phyloP scores from a whole-genome alignment of 2,329 filamentous ascomycete species.

The Xylariaceae sp. region DNA sequence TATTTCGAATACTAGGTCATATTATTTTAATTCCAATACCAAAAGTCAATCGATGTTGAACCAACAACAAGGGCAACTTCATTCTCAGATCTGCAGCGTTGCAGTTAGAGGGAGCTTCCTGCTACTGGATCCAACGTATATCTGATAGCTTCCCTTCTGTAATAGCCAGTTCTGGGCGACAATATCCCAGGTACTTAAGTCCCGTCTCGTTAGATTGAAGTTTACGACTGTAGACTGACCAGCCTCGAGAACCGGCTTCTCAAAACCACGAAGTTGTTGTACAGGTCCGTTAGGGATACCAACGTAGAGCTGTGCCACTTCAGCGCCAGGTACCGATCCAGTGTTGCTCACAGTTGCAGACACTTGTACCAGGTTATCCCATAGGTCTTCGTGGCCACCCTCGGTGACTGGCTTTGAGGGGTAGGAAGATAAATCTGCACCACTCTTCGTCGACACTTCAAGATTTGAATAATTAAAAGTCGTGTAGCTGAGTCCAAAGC shows the following conservation, averaged over 20 bases:
- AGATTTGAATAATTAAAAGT: slow-evolving; percentile 64
- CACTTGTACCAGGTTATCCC: slow-evolving; percentile 54
- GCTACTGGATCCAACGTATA: slow-evolving; percentile 54
- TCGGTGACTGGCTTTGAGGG: slow-evolving; percentile 47
- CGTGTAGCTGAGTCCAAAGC: slow-evolving; percentile 71
- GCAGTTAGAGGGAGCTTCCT: slow-evolving; percentile 53
- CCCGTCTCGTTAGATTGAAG: slow-evolving; percentile 63
- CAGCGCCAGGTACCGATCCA: slow-evolving; percentile 65
- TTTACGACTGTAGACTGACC: slow-evolving; percentile 55
- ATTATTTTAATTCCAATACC: too few relatives aligned
- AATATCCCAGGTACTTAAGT: slow-evolving; percentile 70
- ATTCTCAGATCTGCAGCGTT: slow-evolving; percentile 35
- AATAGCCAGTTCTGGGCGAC: slow-evolving; percentile 65
- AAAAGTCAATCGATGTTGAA: too few relatives aligned
- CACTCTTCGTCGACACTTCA: slow-evolving; percentile 28
- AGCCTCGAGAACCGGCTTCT: slow-evolving; percentile 59
- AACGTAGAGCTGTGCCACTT: slow-evolving; percentile 68
- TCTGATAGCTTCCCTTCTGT: slow-evolving; percentile 49
- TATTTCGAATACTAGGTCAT: too few relatives aligned
- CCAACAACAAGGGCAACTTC: neutral
- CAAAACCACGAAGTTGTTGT: slow-evolving; percentile 65
- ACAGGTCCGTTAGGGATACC: slow-evolving; percentile 50
- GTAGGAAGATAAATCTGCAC: slow-evolving; percentile 40
- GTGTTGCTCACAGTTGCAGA: slow-evolving; percentile 70
- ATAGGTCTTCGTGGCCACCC: slow-evolving; percentile 55